Base-by-base conservation (phyloP, 2,329 filamentous ascomycete species). In the Zalaria obscura region DNA sequence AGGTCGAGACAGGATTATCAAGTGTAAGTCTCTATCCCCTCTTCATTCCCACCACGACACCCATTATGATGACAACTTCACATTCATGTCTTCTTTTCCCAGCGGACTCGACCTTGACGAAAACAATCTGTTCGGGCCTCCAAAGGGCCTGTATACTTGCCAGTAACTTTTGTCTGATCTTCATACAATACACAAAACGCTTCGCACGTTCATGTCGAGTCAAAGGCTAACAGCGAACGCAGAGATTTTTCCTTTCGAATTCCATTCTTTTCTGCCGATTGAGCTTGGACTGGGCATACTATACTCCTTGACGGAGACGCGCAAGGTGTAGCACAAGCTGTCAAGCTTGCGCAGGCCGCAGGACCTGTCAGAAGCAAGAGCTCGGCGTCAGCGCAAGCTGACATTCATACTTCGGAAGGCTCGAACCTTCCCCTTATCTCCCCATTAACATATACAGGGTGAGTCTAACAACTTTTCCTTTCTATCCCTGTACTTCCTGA, bases 41-140 rank as follows among this genome's bases (percentile, higher is more conserved):
- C 35, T 28, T 46, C 34, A 27, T 38, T 28, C 29, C 7, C 48
- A 40, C 25, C 25, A 25, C 27, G 9, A 27, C 29, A n/a, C 32
- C 26, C 40, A 36, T 38, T 34, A 73, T 78, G 81, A 86, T 87
- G 83, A 87, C 75, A 83, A 70, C 66, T 62, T 59, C 58, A 67
- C 65, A 70, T 69, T 67, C 64, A 69, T 61, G 70, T 81, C 82
- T 87, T 87, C 82, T 85, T 87, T 86, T 83, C 80, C 80, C 74
- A 78, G 72, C 80, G 68, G 80, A 88, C 73, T 85, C 83, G 83
- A 77, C 80, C 79, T 80, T 88, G 83, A 86, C 76, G 78, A 84
- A 79, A 68, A 59, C 67, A 68, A 70, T 73, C 73, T 80, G 68
- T 73, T 69, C 76, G 78, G 79, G 76, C 65, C 64, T 68, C 67